These are phyloP conservation scores for Neofusicoccum umdonicola DNA, from an alignment of 2,329 filamentous ascomycete genomes.

Conservation along the genomic window DNA sequence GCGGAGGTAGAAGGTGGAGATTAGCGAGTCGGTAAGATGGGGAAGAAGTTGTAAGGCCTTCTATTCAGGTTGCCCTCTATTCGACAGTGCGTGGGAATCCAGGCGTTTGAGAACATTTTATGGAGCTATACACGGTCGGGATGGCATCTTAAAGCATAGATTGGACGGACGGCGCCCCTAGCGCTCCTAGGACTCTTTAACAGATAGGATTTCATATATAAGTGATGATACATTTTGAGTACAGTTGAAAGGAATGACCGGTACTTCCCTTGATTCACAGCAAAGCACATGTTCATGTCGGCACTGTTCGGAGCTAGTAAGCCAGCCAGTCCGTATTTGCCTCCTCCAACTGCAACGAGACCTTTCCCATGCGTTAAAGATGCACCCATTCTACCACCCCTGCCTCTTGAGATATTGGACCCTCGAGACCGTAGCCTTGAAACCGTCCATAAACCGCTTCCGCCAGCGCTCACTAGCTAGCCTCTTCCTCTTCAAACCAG, in stretches of 20 bases:
- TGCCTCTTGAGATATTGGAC: conserved; percentile 71
- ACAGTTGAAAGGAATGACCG: not conserved
- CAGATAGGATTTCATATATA: not conserved
- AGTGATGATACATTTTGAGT: conserved; percentile 9
- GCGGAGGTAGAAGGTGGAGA: not conserved
- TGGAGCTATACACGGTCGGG: not conserved
- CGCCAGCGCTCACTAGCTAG: conserved; percentile 68
- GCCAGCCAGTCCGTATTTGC: too few species aligned
- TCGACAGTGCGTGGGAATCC: not conserved
- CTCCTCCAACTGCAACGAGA: not conserved
- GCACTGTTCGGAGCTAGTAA: not conserved
- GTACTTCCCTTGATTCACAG: not conserved
- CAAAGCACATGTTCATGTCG: not conserved
- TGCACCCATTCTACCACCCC: conserved; percentile 61
- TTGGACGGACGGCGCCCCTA: not conserved
- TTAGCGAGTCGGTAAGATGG: not conserved
- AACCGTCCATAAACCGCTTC: conserved; percentile 65
- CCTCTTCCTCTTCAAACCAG: conserved; percentile 75
- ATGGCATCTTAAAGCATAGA: not conserved
- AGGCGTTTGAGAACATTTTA: not conserved
- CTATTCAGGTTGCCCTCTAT: not conserved
- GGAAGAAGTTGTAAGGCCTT: not conserved
- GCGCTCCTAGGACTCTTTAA: not conserved
- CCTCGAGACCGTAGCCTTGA: conserved; percentile 61
- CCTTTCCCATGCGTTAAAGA: not conserved